Conservation (phyloP, 2,329 filamentous ascomycete species). For the Chrysoporthe cubensis region DNA sequence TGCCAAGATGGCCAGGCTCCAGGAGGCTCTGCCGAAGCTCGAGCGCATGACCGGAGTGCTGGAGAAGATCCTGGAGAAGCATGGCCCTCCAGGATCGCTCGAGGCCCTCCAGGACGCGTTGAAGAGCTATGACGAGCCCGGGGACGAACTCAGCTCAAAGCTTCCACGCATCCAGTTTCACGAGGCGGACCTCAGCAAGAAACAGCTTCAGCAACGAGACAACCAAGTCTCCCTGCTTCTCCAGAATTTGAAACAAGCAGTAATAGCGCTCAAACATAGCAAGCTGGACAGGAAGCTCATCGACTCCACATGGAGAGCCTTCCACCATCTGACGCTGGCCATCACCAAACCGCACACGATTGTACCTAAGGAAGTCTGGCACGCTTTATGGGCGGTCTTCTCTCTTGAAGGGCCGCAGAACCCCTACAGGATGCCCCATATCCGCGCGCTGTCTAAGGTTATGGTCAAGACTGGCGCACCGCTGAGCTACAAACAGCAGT, state of each 20-base stretch:
- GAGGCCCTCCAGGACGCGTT: constrained; percentile 22
- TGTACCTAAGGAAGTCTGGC: constrained; percentile 65
- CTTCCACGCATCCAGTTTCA: constrained; percentile 23
- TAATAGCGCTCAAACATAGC: constrained; percentile 43
- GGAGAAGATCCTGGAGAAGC: constrained; percentile 21
- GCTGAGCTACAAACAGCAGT: constrained; percentile 60
- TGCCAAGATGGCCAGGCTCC: constrained; percentile 32
- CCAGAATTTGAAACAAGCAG: constrained; percentile 34
- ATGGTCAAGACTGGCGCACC: constrained; percentile 62
- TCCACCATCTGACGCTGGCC: constrained; percentile 49
- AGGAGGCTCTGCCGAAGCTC: constrained; percentile 16
- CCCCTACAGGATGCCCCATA: constrained; percentile 61
- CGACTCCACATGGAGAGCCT: constrained; percentile 51
- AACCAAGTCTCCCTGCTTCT: constrained; percentile 33
- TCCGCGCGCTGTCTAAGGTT: constrained; percentile 67
- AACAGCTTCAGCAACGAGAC: constrained; percentile 32
- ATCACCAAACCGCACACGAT: constrained; percentile 53
- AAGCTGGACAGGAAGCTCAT: constrained; percentile 35
- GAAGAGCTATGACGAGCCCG: constrained; percentile 18
- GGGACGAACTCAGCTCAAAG: neutral
- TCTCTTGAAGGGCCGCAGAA: constrained; percentile 56
- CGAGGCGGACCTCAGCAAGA: constrained; percentile 32
- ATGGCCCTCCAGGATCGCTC: constrained; percentile 25
- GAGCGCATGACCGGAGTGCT: constrained; percentile 15
- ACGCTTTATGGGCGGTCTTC: constrained; percentile 67